Base-by-base conservation (phyloP, 2,329 filamentous ascomycete genomes). In the Curvularia spicifera region DNA sequence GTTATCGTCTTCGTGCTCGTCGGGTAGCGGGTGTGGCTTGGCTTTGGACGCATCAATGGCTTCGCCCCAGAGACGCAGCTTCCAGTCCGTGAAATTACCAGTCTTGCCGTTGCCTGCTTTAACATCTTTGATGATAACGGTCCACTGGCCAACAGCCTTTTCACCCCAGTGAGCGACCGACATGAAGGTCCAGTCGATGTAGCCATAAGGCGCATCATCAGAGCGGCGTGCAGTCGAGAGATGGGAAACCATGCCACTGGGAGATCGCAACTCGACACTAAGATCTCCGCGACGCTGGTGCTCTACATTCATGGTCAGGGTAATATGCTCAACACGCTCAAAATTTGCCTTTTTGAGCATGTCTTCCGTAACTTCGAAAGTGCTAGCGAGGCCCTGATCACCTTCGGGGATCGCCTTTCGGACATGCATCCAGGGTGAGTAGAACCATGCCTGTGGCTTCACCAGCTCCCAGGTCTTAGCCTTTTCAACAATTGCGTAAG, bases 151-250 rank as follows among this genome's bases (percentile, higher is more conserved):
- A 56, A 93, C 78, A 58, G 93, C 93, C 43, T 85, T 84, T 78
- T 99, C 95, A 48, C 95, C 95, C 92, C 93, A 99, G 76, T 99
- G 95, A 63, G 89, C 93, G 37, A 99, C 95, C 61, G 89, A 96
- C 95, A 99, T 99, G 71, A 99, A 99, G 0, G 94, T 98, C 95
- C 95, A 99, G 78, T 98, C 92, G 37, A 88, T 81, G 75, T 98
- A 99, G 8, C 95, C 95, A 22, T 79, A 78, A 0, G 79, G 74
- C 35, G 84, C 84, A 1, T 84, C 81, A 75, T 99, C 95, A 22
- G 86, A 77, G 59, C 84, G 84, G 64, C 95, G 89, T 1, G 89
- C 82, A 12, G 88, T 90, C 4, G 93, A 90, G 52, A 99, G 86
- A 72, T 97, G 89, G 72, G 92, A 97, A 63, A 92, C 82, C 57